phyloP scores from a whole-genome alignment of 1,284 basidiomycete genomes.

The Gymnopus androsaceus region DNA sequence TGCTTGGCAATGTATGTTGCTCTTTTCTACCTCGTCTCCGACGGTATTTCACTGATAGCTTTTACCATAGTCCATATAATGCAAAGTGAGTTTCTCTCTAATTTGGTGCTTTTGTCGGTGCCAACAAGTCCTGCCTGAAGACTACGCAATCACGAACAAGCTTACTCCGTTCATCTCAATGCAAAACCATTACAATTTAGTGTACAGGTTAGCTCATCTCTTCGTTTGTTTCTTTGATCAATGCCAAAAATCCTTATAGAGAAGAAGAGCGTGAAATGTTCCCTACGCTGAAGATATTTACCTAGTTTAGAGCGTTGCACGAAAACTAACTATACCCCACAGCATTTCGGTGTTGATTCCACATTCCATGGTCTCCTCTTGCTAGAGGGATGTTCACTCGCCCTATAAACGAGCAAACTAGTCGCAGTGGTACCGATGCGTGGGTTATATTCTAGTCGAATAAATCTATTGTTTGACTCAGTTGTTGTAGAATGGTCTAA shows the following conservation, averaged over 20 bases:
- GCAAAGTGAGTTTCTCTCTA: constrained; percentile 45
- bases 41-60: constrained; percentile 15
- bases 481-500: not conserved
- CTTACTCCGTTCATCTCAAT: constrained; percentile 70
- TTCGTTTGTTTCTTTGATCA: too few relatives aligned
- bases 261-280: constrained; percentile 74
- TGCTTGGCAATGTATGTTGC: constrained; percentile 46
- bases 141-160: constrained; percentile 53
- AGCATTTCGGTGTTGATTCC: constrained; percentile 40
- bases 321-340: not conserved
- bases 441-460: not conserved
- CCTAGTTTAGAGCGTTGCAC: constrained; percentile 36
- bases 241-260: too few relatives aligned
- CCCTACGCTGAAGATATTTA: constrained; percentile 51
- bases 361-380: constrained; percentile 56
- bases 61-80: constrained; percentile 43
- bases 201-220: too few relatives aligned
- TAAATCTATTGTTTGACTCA: not conserved
- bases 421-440: constrained; percentile 34
- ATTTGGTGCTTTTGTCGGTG: too few relatives aligned
- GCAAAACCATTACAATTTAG: constrained; percentile 63
- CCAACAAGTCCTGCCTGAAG: constrained; percentile 20
- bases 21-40: not conserved
- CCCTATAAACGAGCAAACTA: constrained; percentile 37
- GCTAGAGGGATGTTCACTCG: constrained; percentile 48